Base-by-base conservation (phyloP, 495 filamentous ascomycete species). In the Achaetomiella virescens region DNA sequence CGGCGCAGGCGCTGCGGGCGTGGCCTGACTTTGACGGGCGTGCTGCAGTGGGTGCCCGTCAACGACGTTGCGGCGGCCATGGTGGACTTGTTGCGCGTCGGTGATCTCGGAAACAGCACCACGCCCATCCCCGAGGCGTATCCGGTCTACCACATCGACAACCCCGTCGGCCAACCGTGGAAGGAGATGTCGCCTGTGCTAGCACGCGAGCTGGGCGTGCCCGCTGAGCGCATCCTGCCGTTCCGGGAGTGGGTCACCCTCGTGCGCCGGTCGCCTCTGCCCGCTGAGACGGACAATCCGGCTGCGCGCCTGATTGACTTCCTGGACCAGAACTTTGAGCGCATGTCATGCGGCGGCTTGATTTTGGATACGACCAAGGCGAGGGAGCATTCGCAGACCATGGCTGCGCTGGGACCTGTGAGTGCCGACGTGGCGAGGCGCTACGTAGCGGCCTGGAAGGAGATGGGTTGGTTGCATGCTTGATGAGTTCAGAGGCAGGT, bases 81-180 rank as follows among this genome's bases (percentile, higher is more conserved):
- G 17, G 57, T 33, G 3, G 76, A 81, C 0, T 48, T 80, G 2
- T 45, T 76, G 8, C 43, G 73, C 3, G 22, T n/a, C 12, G 24
- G 3, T 2, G 43, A 31, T 14, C n/a, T n/a, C n/a, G n/a, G n/a
- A n/a, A n/a, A n/a, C n/a, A n/a, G n/a, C n/a, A n/a, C n/a, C n/a
- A n/a, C n/a, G n/a, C n/a, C n/a, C n/a, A 46, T 7, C 18, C 40
- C n/a, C 2, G 27, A 45, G 0, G 61, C 70, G 1, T 67, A 74
- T 35, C 67, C 74, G 2, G 54, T 80, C 29, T 84, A 82, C 45
- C 81, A 84, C 62, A 72, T 84, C 52, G 81, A 84, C n/a, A 81
- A 83, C 46, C 79, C 78, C 0, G 63, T 73, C 2, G 58, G 74
- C 1, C 76, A 81, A 63, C 68, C 71, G 0, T 83, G 80, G 80